These are phyloP conservation scores for Boletus subparvulus DNA, from an alignment of 768 basidiomycete genomes.

Conservation along the genomic window DNA sequence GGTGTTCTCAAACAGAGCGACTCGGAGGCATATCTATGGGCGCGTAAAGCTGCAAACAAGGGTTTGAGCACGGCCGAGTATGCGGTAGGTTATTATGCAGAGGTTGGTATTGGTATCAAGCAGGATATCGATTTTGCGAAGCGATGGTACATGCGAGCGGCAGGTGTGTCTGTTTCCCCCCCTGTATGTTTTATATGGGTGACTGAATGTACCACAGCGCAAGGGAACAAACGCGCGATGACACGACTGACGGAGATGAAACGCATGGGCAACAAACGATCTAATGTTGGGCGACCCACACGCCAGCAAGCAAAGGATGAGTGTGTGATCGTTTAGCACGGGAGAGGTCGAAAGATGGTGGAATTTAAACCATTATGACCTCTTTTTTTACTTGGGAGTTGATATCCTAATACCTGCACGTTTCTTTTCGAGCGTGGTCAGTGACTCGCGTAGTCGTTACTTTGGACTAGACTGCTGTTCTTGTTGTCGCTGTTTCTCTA, in stretches of 20 bases:
- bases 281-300: slow-evolving; percentile 80
- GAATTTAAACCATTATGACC: slow-evolving; percentile 8
- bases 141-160: slow-evolving; percentile 98
- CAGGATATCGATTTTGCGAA: slow-evolving; percentile 95
- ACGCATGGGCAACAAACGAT: slow-evolving; percentile 77
- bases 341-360: slow-evolving; percentile 1
- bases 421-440: slow-evolving; percentile 4
- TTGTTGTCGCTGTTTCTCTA: slow-evolving; percentile 19
- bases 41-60: slow-evolving; percentile 92
- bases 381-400: not conserved
- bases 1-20: slow-evolving; percentile 97
- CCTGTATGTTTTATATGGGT: not conserved
- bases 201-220: slow-evolving; percentile 52
- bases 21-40: slow-evolving; percentile 99
- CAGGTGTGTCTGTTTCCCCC: slow-evolving; percentile 58
- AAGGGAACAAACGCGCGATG: slow-evolving; percentile 99
- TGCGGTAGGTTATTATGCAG: slow-evolving; percentile 97
- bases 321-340: slow-evolving; percentile 75
- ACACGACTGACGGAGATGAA: slow-evolving; percentile 94
- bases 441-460: slow-evolving; percentile 7
- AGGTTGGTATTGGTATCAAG: slow-evolving; percentile 96
- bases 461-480: not conserved
- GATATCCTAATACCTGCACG: slow-evolving; percentile 15
- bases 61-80: slow-evolving; percentile 97
- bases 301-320: slow-evolving; percentile 93